Evolutionary conservation across 257 asterid species (phyloP), one percentile per base, ranked within the genome.

Genomic region (Cinchona pubescens): DNA sequence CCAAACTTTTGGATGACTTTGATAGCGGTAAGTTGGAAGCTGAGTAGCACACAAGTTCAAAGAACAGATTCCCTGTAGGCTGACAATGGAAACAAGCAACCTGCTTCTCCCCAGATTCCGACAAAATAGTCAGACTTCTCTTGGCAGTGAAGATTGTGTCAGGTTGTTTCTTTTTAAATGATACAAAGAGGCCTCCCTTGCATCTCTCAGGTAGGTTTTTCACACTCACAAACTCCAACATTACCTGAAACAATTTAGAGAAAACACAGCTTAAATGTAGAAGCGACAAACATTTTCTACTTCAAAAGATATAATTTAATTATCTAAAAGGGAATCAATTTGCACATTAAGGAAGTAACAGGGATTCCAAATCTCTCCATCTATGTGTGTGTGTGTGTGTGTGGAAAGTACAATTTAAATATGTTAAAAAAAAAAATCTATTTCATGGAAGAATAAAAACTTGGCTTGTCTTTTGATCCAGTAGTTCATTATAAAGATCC

Each of bases 81-180:
- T 92, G 89, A 79, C 99, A 95, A 77, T 87, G 93, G 86, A 95
- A 95, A 76, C 86, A 67, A 10, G 98, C 97, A 59, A 92, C 98
- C 83, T 91, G 92, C 73, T 95, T 95, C 82, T 81, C 85, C 83
- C 96, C 92, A 69, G 87, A 76, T 78, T 89, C 93, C 6, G 98
- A 92, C 77, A 87, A 87, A 74, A 95, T 87, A 46, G 85, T 71
- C 55, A 94, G 97, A 82, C 85, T 91, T 81, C 92, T 91, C 87
- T 83, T 92, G 58, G 87, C 85, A 69, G 83, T 87, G 82, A 95
- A 95, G 86, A 92, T 83, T 51, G 86, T 71, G 82, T 95, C 99
- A 56, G 98, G 96, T 77, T 89, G 93, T 1, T 89, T 80, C 84
- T 92, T 95, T 78, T 89, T 81, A 71, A 92, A 92, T 74, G 89